Evolutionary conservation across 2,329 filamentous ascomycete species (phyloP).

Genomic region (Aureobasidium sp.): DNA sequence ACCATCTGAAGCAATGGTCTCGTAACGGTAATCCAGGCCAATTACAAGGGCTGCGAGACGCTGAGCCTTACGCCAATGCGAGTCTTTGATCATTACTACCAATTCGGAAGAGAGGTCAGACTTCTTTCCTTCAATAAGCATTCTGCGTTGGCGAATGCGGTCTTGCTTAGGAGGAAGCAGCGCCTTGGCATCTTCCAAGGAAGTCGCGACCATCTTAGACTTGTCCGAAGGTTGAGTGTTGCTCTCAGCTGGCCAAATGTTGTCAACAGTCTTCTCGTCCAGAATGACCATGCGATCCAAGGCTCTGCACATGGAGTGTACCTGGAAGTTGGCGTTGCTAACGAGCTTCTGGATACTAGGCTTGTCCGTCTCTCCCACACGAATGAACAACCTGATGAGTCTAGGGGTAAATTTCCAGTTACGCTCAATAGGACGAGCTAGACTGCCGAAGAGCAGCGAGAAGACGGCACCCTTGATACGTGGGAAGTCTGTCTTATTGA

Average conservation of each 20-base stretch:
- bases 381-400: constrained; percentile 84
- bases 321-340: constrained; percentile 69
- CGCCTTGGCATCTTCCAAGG: constrained; percentile 50
- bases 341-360: constrained; percentile 89
- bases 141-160: constrained; percentile 67
- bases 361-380: constrained; percentile 84
- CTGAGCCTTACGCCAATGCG: constrained; percentile 95
- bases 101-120: constrained; percentile 72
- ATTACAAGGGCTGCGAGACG: constrained; percentile 85
- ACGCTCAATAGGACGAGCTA: constrained; percentile 78
- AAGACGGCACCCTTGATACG: constrained; percentile 94
- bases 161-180: constrained; percentile 61
- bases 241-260: constrained; percentile 55
- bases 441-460: constrained; percentile 78
- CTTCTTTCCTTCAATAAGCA: constrained; percentile 78
- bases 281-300: constrained; percentile 81
- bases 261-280: constrained; percentile 61
- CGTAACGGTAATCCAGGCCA: constrained; percentile 85
- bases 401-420: constrained; percentile 94
- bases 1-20: constrained; percentile 71
- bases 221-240: constrained; percentile 15
- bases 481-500: constrained; percentile 75
- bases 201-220: constrained; percentile 27
- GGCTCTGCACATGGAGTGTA: constrained; percentile 87
- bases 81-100: constrained; percentile 65